phyloP scores from a whole-genome alignment of 768 basidiomycete species.

The Termitomyces sp. region DNA sequence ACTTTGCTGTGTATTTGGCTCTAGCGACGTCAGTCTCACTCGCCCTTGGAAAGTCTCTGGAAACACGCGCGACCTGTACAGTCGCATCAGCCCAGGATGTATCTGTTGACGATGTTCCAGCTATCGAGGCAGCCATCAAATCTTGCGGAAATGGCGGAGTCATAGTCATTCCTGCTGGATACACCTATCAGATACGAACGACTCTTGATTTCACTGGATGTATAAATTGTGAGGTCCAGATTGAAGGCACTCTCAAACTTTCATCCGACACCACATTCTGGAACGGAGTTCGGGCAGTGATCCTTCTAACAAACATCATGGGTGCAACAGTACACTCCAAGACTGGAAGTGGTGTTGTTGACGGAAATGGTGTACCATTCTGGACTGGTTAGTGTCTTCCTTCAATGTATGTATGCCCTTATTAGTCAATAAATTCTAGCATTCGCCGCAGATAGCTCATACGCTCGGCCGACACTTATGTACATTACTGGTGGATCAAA shows the following conservation, averaged over 20 bases:
- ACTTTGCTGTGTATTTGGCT: conserved; percentile 1
- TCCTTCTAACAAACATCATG: conserved; percentile 18
- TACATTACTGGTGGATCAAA: conserved; percentile 21
- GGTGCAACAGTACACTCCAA: conserved; percentile 21
- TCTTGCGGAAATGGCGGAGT: conserved; percentile 25
- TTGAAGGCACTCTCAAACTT: conserved; percentile 24
- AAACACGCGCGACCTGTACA: conserved; percentile 22
- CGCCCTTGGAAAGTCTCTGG: conserved; percentile 5
- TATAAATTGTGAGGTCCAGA: conserved; percentile 21
- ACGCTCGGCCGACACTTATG: conserved; percentile 22
- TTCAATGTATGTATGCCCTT: neutral
- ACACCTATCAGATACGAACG: conserved; percentile 19
- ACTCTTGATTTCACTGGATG: conserved; percentile 24
- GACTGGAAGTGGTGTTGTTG: conserved; percentile 22
- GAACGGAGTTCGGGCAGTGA: conserved; percentile 19
- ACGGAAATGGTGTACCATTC: conserved; percentile 25
- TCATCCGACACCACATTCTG: conserved; percentile 21
- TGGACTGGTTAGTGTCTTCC: conserved; percentile 17
- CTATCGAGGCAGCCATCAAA: conserved; percentile 22
- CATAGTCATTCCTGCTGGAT: conserved; percentile 23
- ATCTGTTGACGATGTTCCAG: conserved; percentile 23
- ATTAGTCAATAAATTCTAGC: conserved; percentile 5
- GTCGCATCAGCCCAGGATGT: conserved; percentile 18
- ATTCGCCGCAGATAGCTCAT: conserved; percentile 22
- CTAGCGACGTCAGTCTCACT: neutral